These are phyloP conservation scores for Acacia confusa DNA, from an alignment of 306 rosid species.

Conservation along the genomic window DNA sequence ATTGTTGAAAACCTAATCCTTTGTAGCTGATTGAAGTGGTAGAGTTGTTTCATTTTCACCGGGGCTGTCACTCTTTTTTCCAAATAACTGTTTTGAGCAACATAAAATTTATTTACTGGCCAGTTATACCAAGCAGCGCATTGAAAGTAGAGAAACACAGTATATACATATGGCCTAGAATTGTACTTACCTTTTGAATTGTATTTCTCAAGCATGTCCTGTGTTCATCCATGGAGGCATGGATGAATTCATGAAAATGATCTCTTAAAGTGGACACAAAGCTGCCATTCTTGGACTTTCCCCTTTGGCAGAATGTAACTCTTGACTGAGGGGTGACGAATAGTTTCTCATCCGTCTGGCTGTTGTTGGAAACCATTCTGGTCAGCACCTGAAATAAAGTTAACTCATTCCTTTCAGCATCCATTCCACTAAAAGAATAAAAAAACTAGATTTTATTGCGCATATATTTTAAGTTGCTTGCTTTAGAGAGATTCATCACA, in stretches of 20 bases:
- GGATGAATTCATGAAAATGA: constrained; percentile 56
- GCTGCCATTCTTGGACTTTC: constrained; percentile 58
- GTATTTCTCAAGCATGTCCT: constrained; percentile 58
- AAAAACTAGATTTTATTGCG: neutral
- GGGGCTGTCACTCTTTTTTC: constrained; percentile 24
- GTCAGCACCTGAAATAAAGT: constrained; percentile 29
- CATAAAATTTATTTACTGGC: constrained; percentile 6
- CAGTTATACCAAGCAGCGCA: neutral
- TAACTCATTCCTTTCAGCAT: neutral
- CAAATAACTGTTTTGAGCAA: constrained; percentile 48
- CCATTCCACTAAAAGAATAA: neutral
- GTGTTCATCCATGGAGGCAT: constrained; percentile 59
- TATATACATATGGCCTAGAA: neutral
- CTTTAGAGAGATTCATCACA: neutral
- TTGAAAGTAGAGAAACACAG: neutral
- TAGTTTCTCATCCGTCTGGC: constrained; percentile 27
- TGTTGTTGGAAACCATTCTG: constrained; percentile 40
- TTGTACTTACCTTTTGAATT: constrained; percentile 41
- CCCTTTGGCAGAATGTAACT: constrained; percentile 54
- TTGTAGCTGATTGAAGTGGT: constrained; percentile 34
- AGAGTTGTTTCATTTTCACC: constrained; percentile 35
- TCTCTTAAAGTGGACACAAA: constrained; percentile 50
- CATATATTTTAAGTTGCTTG: neutral
- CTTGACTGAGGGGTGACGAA: constrained; percentile 24
- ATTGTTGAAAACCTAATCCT: constrained; percentile 28